phyloP scores from a whole-genome alignment of 2,329 filamentous ascomycete genomes.

The Colletotrichum euphorbiae region DNA sequence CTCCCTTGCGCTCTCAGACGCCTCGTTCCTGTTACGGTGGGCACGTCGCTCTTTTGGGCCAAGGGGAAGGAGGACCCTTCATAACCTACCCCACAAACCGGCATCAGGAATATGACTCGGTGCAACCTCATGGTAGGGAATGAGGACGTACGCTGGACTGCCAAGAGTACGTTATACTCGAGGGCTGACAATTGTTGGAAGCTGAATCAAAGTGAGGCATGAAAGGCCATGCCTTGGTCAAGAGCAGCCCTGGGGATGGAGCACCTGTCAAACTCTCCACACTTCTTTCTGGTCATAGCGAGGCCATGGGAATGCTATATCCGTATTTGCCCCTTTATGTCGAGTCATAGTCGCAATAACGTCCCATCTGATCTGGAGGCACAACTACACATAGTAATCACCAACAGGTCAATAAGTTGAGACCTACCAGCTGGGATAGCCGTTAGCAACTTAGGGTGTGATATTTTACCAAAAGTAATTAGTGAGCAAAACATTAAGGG shows the following conservation, averaged over 20 bases:
- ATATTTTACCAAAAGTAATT: no score
- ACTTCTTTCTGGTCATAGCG: background rate
- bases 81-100: background rate
- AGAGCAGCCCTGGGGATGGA: slow-evolving; percentile 7
- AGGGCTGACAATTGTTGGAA: no score
- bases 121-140: no score
- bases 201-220: background rate
- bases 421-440: no score
- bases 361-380: no score
- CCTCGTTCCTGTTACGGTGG: background rate
- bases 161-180: no score
- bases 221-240: background rate
- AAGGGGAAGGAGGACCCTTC: background rate
- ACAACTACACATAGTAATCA: no score
- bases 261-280: background rate
- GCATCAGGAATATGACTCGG: background rate
- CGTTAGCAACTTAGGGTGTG: no score
- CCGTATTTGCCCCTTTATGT: slow-evolving; percentile 3
- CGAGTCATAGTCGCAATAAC: background rate
- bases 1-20: background rate
- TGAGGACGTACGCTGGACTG: no score
- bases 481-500: no score
- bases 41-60: background rate
- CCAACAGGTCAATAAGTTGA: no score
- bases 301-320: background rate